phyloP scores from a whole-genome alignment of 139 green algal genomes.

The Dunaliella sp. region DNA sequence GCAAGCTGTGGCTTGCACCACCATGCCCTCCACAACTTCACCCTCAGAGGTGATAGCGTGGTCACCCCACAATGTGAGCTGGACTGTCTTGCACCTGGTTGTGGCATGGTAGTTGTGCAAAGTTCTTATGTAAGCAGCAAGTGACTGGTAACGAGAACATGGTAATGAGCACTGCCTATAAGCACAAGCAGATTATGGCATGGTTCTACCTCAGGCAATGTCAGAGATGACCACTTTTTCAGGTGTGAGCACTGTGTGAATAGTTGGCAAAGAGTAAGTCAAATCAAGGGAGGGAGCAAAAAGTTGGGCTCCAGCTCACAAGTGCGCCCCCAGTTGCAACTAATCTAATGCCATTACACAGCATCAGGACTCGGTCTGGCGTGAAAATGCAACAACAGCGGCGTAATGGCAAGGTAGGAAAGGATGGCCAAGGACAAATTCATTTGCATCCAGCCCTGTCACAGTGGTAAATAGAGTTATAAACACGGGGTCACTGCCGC shows the following conservation, averaged over 20 bases:
- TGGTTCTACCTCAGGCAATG: too few species aligned
- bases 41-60: constrained; percentile 30
- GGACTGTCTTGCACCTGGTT: constrained; percentile 65
- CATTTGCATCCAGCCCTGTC: neutral
- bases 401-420: neutral
- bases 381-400: too few species aligned
- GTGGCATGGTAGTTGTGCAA: too few species aligned
- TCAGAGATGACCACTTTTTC: too few species aligned
- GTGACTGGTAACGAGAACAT: neutral
- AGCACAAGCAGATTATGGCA: too few species aligned
- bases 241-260: neutral
- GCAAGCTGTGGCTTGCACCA: constrained; percentile 39
- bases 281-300: neutral
- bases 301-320: neutral
- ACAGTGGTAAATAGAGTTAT: too few species aligned
- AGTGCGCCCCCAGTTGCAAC: too few species aligned
- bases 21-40: constrained; percentile 36
- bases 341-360: neutral
- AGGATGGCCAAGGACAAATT: neutral
- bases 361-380: neutral
- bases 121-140: neutral
- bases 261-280: neutral
- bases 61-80: constrained; percentile 74
- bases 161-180: too few species aligned
- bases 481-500: too few species aligned